Evolutionary conservation across 139 green algal species (phyloP).

Genomic region (Tetraselmis chui): DNA sequence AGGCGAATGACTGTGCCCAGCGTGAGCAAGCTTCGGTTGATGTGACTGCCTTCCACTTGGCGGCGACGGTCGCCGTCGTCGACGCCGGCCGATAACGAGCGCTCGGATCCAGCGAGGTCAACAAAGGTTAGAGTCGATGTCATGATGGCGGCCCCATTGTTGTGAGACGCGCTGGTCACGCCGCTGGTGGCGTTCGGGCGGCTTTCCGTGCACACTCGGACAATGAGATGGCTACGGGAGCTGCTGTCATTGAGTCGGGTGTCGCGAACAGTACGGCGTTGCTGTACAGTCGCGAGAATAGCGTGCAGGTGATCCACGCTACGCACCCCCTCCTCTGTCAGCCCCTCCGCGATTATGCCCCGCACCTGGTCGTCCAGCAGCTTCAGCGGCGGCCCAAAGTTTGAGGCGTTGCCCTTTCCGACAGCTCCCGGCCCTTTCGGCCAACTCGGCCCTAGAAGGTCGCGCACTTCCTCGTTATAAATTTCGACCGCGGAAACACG

Average conservation of each 20-base stretch:
- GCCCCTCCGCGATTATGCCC: conserved; percentile 37
- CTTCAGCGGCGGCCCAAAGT: conserved; percentile 7
- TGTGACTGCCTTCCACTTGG: conserved; percentile 57
- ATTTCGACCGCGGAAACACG: conserved; percentile 55
- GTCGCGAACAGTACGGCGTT: conserved; percentile 33
- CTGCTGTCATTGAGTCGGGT: conserved; percentile 23
- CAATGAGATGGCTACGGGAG: conserved; percentile 18
- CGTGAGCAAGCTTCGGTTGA: conserved; percentile 54
- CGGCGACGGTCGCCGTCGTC: neutral
- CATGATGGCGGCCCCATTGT: neutral
- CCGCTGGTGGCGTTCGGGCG: neutral
- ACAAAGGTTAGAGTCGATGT: neutral
- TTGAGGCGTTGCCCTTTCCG: neutral
- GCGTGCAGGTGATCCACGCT: conserved; percentile 39
- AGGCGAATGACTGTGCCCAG: conserved; percentile 60
- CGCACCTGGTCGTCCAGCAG: conserved; percentile 42
- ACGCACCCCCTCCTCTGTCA: conserved; percentile 31
- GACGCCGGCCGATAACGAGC: neutral
- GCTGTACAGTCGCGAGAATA: conserved; percentile 39
- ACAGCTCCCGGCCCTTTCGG: conserved; percentile 8
- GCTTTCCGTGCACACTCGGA: conserved; percentile 54
- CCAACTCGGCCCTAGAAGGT: conserved; percentile 27
- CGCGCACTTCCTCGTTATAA: conserved; percentile 59
- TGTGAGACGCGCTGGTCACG: neutral
- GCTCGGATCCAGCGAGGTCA: conserved; percentile 9